Base-by-base conservation (phyloP, 1,139 yeast genomes). In the Zygotorulaspora mrakii region DNA sequence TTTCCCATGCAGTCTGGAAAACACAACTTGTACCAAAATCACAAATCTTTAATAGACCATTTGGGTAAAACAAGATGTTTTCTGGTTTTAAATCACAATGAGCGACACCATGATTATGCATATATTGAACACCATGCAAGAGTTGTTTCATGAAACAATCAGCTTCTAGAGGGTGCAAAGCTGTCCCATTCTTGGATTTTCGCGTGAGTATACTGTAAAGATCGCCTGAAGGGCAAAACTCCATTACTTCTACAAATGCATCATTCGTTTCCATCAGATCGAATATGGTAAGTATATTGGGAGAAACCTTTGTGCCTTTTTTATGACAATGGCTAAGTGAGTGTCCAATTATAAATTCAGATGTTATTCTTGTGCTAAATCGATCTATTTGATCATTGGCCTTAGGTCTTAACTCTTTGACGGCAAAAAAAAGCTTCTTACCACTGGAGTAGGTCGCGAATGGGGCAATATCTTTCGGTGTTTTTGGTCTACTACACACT, bases 11-110 rank as follows among this genome's bases (percentile, higher is more conserved):
- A 1, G 87, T 80, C 52, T 77, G 71, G 52, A 82, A 78, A n/a
- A 82, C 87, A 42, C 78, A 81, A 33, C 85, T 74, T 27, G 84
- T 79, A n/a, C 91, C 91, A 59, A 82, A 82, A 61, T 82, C 91
- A 34, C 80, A 73, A 22, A 82, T 68, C 54, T 81, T 80, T 26
- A 73, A 71, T 51, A 62, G 69, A 35, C 71, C 84, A 51, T 61
- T 68, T 23, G 68, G 66, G 7, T 75, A 73, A 35, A 70, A 61
- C 25, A 82, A 55, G 22, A 82, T 67, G 55, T 82, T 82, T 51
- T 82, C 89, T 8, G 84, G 78, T 55, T 82, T 82, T 44, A 77
- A 64, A 58, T 82, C 89, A 61, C 87, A 81, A 58, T 82, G 89
- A 0, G 89, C 83, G 10, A 82, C 83, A 29, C 89, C 89, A 48